Base-by-base conservation (phyloP, 345 rosid species). In the Adansonia digitata region DNA sequence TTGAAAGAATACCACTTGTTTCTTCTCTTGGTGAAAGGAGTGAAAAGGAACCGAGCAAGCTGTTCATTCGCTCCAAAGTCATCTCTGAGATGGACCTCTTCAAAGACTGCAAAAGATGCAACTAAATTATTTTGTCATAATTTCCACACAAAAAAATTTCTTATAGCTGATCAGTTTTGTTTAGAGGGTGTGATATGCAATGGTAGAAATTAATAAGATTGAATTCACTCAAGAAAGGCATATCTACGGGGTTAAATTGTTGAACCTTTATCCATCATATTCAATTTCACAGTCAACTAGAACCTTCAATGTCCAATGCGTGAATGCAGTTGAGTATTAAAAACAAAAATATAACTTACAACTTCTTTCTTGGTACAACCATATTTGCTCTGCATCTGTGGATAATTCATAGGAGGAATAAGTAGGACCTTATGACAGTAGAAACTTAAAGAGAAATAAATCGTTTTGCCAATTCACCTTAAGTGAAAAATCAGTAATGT, bases 351-450 rank as follows among this genome's bases (percentile, higher is more conserved):
- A 75, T 37, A 72, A 75, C 94, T 87, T 53, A 53, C 59, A 81
- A 84, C 31, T 76, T 88, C 91, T 57, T 75, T 93, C 80, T 77
- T 90, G 76, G 81, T 65, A 72, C 88, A 86, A 37, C 99, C 99
- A 53, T 86, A 91, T 84, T 93, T 95, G 87, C 87, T 88, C 73
- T 91, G 99, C 80, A 93, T 89, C 99, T 94, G 92, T 70, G 77
- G 70, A 42, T 27, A 77, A 75, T n/a, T 57, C 66, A 71, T 10
- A 53, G 74, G 48, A 34, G 72, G 8, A 20, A 64, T 82, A 56
- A 80, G 82, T 67, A 75, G 10, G 29, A 42, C 18, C 26, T 17
- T 29, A 59, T 26, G 49, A 55, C 42, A 46, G 15, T 35, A 52
- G 52, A 37, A 7, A 39, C 12, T 3, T 49, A 63, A 39, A 51